A percentile compares a stretch with the other conserved stretches of the same genome.
Evolutionary conservation across 1,284 basidiomycete species (phyloP).

Genomic region (Ceratobasidium sp.): DNA sequence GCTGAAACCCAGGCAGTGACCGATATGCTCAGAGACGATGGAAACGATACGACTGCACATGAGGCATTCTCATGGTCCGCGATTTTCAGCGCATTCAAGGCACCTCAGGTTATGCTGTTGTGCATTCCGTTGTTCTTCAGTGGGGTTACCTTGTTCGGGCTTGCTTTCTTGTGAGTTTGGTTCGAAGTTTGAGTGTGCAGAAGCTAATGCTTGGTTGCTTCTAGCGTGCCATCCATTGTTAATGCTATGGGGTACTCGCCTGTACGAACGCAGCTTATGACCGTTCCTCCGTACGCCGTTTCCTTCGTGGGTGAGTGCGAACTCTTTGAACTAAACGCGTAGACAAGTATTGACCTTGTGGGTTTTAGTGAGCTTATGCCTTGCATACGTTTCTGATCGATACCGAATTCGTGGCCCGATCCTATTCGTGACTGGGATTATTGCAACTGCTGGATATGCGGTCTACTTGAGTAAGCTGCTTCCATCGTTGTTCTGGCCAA

Average conservation of each 20-base stretch:
- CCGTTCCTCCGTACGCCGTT: conserved; percentile 50
- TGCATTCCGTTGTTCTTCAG: conserved; percentile 38
- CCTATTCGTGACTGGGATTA: conserved; percentile 44
- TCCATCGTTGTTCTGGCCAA: background rate
- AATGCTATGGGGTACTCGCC: conserved; percentile 41
- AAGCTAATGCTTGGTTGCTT: background rate
- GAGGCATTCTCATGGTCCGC: conserved; percentile 33
- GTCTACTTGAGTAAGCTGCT: conserved; percentile 48
- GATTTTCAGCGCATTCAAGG: conserved; percentile 31
- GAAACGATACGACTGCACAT: conserved; percentile 27
- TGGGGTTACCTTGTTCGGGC: conserved; percentile 37
- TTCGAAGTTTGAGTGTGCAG: background rate
- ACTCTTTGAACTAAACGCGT: background rate
- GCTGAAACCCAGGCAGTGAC: conserved; percentile 33
- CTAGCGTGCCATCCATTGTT: conserved; percentile 25
- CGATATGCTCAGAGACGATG: conserved; percentile 32
- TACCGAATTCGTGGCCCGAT: conserved; percentile 46
- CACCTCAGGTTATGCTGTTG: conserved; percentile 33
- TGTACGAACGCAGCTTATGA: conserved; percentile 43
- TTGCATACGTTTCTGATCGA: conserved; percentile 48
- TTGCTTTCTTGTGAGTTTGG: conserved; percentile 40
- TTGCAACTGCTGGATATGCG: conserved; percentile 52
- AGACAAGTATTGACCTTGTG: background rate
- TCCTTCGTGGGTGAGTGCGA: conserved; percentile 43
- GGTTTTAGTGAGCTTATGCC: conserved; percentile 45